These are phyloP conservation scores for Fistulifera pelliculosa DNA, from an alignment of 108 stramenopile genomes.

Conservation along the genomic window DNA sequence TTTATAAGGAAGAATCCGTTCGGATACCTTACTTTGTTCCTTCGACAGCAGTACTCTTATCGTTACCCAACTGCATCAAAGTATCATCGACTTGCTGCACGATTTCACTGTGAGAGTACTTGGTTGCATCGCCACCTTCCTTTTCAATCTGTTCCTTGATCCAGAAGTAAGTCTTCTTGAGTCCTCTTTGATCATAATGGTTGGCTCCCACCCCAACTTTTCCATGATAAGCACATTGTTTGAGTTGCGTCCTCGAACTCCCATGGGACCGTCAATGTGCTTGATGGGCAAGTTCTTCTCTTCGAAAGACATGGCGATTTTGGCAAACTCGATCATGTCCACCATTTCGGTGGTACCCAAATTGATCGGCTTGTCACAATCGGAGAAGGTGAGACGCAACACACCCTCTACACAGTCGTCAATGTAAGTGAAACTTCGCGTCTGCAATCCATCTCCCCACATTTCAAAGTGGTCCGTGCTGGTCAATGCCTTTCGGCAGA, in stretches of 20 bases:
- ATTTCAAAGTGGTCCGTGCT: slow-evolving; percentile 89
- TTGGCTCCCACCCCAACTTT: slow-evolving; percentile 94
- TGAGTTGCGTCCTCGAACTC: slow-evolving; percentile 97
- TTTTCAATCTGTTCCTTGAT: slow-evolving; percentile 89
- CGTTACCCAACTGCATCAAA: slow-evolving; percentile 75
- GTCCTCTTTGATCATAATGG: slow-evolving; percentile 82
- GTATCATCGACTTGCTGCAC: slow-evolving; percentile 89
- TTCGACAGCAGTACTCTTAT: slow-evolving; percentile 10
- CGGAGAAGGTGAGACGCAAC: slow-evolving; percentile 89
- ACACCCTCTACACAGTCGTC: slow-evolving; percentile 99
- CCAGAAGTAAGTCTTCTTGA: slow-evolving; percentile 92
- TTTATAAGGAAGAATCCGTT: too few species aligned
- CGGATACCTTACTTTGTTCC: too few species aligned
- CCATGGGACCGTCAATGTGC: slow-evolving; percentile 98
- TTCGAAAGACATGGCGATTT: slow-evolving; percentile 88
- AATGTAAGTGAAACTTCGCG: slow-evolving; percentile 97
- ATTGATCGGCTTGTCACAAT: slow-evolving; percentile 91
- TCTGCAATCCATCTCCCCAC: slow-evolving; percentile 97
- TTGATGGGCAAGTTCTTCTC: slow-evolving; percentile 87
- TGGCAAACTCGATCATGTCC: slow-evolving; percentile 91
- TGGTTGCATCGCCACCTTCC: slow-evolving; percentile 61
- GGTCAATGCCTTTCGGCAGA: slow-evolving; percentile 96
- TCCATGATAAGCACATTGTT: slow-evolving; percentile 93
- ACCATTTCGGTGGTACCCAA: slow-evolving; percentile 97
- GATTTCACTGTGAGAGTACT: slow-evolving; percentile 72